Percentiles rank a stretch among this genome's conserved stretches.
Conservation (phyloP, 2,329 filamentous ascomycete genomes). For the Aaosphaeria pasadenensis region DNA sequence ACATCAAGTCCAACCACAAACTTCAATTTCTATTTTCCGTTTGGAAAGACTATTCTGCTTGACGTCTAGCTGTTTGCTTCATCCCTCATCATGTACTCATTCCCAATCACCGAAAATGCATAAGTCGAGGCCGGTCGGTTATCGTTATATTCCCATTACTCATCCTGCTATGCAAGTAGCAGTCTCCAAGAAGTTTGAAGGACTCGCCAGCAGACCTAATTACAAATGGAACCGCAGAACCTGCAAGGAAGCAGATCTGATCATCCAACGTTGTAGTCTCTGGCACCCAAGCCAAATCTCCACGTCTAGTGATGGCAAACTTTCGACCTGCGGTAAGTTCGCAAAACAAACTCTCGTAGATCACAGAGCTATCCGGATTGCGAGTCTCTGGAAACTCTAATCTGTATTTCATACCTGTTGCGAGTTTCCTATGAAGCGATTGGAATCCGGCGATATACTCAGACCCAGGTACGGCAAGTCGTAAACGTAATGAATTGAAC, state of each 20-base stretch:
- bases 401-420: not conserved
- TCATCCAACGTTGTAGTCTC: slow-evolving; percentile 3
- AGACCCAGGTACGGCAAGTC: not conserved
- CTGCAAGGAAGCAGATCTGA: slow-evolving; percentile 8
- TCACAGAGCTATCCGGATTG: not conserved
- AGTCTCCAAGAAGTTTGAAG: slow-evolving; percentile 5
- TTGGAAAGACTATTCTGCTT: too few species aligned
- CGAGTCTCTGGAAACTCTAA: not conserved
- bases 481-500: slow-evolving; percentile 1
- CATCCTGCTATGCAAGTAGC: slow-evolving; percentile 4
- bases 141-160: not conserved
- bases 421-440: not conserved
- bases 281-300: slow-evolving; percentile 6
- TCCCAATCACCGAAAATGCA: too few species aligned
- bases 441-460: slow-evolving; percentile 1
- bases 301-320: slow-evolving; percentile 4
- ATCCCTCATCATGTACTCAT: too few species aligned
- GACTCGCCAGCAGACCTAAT: slow-evolving; percentile 2
- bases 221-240: slow-evolving; percentile 9
- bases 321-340: slow-evolving; percentile 2
- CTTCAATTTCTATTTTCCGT: too few species aligned
- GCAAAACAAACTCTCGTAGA: slow-evolving; percentile 1
- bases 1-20: too few species aligned
- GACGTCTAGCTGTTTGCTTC: too few species aligned
- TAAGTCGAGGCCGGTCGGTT: too few species aligned